Evolutionary conservation across 495 filamentous ascomycete species (phyloP).

Genomic region (Opeltia flavorubescens): DNA sequence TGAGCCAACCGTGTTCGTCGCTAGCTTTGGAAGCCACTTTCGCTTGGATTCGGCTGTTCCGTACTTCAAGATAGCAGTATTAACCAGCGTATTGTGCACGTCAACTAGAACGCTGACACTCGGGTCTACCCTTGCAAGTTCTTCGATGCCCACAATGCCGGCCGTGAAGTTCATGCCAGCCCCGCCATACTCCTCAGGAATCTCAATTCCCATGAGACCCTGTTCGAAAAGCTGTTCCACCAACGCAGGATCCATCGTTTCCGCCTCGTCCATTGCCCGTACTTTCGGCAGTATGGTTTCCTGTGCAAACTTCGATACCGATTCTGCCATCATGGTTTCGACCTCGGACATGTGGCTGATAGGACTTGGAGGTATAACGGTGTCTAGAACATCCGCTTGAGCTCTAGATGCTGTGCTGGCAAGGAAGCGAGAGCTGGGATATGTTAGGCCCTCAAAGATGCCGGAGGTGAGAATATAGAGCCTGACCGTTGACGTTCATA

Average conservation of each 20-base stretch:
- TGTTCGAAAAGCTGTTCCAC: slow-evolving; percentile 95
- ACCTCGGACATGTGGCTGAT: slow-evolving; percentile 89
- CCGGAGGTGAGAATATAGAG: neutral
- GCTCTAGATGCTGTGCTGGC: slow-evolving; percentile 41
- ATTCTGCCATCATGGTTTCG: slow-evolving; percentile 76
- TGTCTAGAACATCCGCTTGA: slow-evolving; percentile 39
- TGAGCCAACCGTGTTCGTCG: slow-evolving; percentile 81
- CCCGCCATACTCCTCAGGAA: slow-evolving; percentile 92
- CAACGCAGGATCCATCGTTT: slow-evolving; percentile 77
- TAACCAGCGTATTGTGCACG: slow-evolving; percentile 96
- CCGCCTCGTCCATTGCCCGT: slow-evolving; percentile 94
- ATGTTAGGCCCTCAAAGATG: neutral
- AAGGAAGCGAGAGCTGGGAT: neutral
- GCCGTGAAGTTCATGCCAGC: slow-evolving; percentile 98
- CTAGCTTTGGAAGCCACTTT: slow-evolving; percentile 75
- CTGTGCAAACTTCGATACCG: slow-evolving; percentile 79
- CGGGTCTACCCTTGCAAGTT: slow-evolving; percentile 86
- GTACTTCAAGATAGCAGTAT: slow-evolving; percentile 82
- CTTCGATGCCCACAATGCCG: slow-evolving; percentile 92
- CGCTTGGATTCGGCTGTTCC: slow-evolving; percentile 60
- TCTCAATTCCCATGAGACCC: slow-evolving; percentile 93
- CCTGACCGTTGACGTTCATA: neutral
- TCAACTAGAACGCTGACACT: slow-evolving; percentile 87
- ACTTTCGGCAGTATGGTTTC: slow-evolving; percentile 84
- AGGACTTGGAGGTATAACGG: slow-evolving; percentile 68